Percentiles rank a stretch among this genome's conserved stretches.
phyloP scores from a whole-genome alignment of 2,329 filamentous ascomycete genomes.

The Alternaria sp. region DNA sequence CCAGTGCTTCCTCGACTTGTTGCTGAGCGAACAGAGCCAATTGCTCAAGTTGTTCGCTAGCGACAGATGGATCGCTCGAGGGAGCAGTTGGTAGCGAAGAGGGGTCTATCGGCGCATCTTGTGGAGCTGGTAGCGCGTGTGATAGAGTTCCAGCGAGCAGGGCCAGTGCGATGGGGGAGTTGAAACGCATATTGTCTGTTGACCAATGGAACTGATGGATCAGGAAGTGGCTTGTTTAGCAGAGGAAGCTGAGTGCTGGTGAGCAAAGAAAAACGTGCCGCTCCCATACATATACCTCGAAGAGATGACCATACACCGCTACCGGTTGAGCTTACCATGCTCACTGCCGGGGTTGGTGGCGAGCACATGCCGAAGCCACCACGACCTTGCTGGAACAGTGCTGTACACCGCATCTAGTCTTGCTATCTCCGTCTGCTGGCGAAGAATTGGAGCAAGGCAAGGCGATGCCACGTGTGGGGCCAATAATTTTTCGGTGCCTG shows the following conservation, averaged over 20 bases:
- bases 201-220: not conserved
- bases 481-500: not conserved
- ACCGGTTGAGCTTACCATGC: not conserved
- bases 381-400: slow-evolving; percentile 1
- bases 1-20: slow-evolving; percentile 22
- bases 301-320: not conserved
- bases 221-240: not conserved
- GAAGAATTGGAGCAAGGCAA: not conserved
- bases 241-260: not conserved
- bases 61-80: slow-evolving; percentile 28
- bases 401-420: slow-evolving; percentile 1
- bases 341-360: slow-evolving; percentile 6
- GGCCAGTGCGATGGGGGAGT: slow-evolving; percentile 25
- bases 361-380: not conserved
- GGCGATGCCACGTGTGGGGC: not conserved
- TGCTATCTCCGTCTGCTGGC: not conserved
- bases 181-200: slow-evolving; percentile 33
- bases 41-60: slow-evolving; percentile 31
- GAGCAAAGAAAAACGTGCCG: not conserved
- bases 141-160: slow-evolving; percentile 32
- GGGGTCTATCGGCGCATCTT: slow-evolving; percentile 16
- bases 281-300: not conserved
- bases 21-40: slow-evolving; percentile 28
- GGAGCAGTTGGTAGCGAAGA: slow-evolving; percentile 25
- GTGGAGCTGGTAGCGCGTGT: slow-evolving; percentile 31